phyloP scores from a whole-genome alignment of 345 rosid species.

The Citrus sp. region DNA sequence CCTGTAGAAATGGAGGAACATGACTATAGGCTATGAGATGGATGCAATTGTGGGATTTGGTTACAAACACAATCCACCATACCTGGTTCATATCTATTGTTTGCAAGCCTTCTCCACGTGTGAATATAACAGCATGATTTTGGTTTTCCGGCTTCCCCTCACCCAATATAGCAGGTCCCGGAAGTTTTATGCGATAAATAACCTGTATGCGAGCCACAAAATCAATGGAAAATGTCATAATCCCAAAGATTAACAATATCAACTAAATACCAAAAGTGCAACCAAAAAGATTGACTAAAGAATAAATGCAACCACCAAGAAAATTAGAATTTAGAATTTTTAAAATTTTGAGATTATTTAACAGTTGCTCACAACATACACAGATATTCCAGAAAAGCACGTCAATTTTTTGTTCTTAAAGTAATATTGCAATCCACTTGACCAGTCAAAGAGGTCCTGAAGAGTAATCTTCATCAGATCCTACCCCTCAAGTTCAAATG shows the following conservation, averaged over 20 bases:
- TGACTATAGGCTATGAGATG: neutral
- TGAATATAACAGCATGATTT: slow-evolving; percentile 92
- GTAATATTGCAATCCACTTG: neutral
- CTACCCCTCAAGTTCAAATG: neutral
- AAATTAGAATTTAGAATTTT: neutral
- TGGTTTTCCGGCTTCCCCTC: slow-evolving; percentile 99
- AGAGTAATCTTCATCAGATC: neutral
- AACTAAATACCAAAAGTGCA: neutral
- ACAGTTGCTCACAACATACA: neutral
- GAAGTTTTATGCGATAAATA: slow-evolving; percentile 89
- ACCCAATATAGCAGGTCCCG: slow-evolving; percentile 96
- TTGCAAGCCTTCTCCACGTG: slow-evolving; percentile 99
- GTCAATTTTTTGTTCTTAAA: neutral
- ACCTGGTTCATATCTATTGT: slow-evolving; percentile 99
- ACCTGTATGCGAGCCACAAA: slow-evolving; percentile 45
- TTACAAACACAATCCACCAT: slow-evolving; percentile 6
- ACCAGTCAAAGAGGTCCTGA: neutral
- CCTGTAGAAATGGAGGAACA: slow-evolving; percentile 33
- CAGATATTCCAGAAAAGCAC: neutral
- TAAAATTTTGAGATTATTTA: neutral
- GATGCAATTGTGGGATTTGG: neutral
- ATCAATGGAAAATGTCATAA: slow-evolving; percentile 4
- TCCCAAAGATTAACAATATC: neutral
- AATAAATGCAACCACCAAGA: neutral
- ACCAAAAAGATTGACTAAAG: neutral